phyloP scores from a whole-genome alignment of 1,284 basidiomycete species.

The Meripilus lineatus region DNA sequence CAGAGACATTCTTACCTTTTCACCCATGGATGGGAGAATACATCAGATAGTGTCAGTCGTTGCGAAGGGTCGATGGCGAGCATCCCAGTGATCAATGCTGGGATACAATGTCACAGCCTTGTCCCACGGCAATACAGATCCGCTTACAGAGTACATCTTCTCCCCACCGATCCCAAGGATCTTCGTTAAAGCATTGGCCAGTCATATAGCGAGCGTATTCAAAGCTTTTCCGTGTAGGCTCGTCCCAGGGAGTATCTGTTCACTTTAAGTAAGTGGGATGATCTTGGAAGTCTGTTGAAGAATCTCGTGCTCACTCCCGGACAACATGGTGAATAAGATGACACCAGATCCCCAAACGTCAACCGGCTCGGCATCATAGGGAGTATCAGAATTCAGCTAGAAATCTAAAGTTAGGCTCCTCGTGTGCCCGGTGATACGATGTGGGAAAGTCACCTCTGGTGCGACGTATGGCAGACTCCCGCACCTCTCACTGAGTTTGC shows the following conservation, averaged over 20 bases:
- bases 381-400: conserved; percentile 44
- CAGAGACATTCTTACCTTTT: too few species aligned
- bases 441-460: conserved; percentile 66
- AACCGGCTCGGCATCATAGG: conserved; percentile 89
- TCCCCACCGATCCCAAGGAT: conserved; percentile 80
- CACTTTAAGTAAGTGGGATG: not conserved
- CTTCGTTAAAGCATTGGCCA: conserved; percentile 72
- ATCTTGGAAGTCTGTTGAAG: too few species aligned
- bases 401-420: not conserved
- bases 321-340: conserved; percentile 90
- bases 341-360: conserved; percentile 97
- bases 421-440: not conserved
- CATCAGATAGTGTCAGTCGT: conserved; percentile 69
- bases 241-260: conserved; percentile 96
- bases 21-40: conserved; percentile 80
- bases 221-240: conserved; percentile 75
- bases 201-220: conserved; percentile 78
- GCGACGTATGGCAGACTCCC: conserved; percentile 96
- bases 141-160: conserved; percentile 55
- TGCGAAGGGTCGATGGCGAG: conserved; percentile 69
- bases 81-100: conserved; percentile 72
- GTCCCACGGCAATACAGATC: too few species aligned
- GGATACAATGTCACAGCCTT: not conserved
- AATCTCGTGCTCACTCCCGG: conserved; percentile 87
- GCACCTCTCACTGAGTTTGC: conserved; percentile 74